Evolutionary conservation across 2,329 filamentous ascomycete species (phyloP).

Genomic region (Phialophora macrospora): DNA sequence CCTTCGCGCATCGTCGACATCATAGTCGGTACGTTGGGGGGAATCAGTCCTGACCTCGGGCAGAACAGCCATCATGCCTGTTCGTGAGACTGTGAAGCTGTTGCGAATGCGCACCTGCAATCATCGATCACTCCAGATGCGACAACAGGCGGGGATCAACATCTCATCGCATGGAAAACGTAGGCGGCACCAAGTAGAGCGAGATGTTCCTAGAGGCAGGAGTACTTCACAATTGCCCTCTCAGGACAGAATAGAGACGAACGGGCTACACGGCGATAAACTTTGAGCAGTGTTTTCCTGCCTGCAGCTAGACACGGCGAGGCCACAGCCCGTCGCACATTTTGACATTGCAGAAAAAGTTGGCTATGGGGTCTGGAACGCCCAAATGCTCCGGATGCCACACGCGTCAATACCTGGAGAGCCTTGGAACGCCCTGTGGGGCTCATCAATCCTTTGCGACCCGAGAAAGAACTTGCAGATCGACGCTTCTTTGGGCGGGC

Average conservation of each 20-base stretch:
- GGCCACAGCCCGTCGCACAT: neutral
- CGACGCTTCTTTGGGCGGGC: neutral
- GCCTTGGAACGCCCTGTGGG: neutral
- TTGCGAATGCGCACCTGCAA: neutral
- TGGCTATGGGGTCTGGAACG: slow-evolving; percentile 15
- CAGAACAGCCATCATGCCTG: slow-evolving; percentile 10
- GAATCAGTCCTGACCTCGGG: neutral
- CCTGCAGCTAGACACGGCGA: neutral
- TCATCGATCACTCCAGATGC: neutral
- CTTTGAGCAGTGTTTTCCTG: neutral
- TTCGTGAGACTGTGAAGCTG: neutral
- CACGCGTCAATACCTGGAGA: neutral
- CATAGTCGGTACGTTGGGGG: slow-evolving; percentile 1
- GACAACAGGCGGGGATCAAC: neutral
- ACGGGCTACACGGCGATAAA: neutral
- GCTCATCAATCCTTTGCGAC: neutral
- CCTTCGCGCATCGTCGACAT: slow-evolving; percentile 40
- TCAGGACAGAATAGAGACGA: neutral
- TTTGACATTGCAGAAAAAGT: neutral
- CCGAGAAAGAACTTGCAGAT: neutral
- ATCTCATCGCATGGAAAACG: slow-evolving; percentile 4
- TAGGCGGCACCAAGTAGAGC: neutral
- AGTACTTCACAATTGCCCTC: neutral
- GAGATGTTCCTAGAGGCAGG: neutral
- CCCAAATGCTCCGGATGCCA: slow-evolving; percentile 1